Evolutionary conservation across 1,284 basidiomycete species (phyloP).

Genomic region (Apiotrichum montevideense): DNA sequence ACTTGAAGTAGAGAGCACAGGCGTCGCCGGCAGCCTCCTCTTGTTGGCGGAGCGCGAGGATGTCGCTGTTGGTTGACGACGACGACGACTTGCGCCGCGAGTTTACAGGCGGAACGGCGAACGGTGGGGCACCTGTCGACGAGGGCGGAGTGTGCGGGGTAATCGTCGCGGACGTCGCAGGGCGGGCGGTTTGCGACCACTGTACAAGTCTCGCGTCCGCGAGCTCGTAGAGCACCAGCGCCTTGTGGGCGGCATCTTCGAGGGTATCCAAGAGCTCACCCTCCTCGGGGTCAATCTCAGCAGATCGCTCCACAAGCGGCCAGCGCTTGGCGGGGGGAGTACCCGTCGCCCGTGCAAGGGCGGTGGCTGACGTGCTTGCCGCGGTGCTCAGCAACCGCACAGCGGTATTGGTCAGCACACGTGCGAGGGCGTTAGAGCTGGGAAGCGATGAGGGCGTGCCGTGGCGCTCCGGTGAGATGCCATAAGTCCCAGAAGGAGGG

Average conservation of each 20-base stretch:
- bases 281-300: constrained; percentile 62
- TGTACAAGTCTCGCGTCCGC: constrained; percentile 86
- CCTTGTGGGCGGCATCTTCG: constrained; percentile 91
- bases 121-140: constrained; percentile 21
- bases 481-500: constrained; percentile 24
- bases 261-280: constrained; percentile 67
- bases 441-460: constrained; percentile 34
- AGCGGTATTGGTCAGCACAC: constrained; percentile 81
- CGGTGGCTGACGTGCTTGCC: constrained; percentile 41
- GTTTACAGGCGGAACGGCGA: constrained; percentile 10
- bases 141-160: constrained; percentile 4
- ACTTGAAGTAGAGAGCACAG: constrained; percentile 85
- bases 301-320: constrained; percentile 29
- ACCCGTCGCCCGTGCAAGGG: constrained; percentile 38
- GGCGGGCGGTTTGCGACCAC: constrained; percentile 17
- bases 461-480: constrained; percentile 14
- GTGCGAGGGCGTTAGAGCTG: constrained; percentile 62
- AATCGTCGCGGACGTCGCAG: constrained; percentile 8
- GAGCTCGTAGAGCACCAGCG: constrained; percentile 84
- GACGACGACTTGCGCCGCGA: constrained; percentile 24
- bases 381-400: constrained; percentile 77
- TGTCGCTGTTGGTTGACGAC: constrained; percentile 31
- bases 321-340: constrained; percentile 21
- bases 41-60: constrained; percentile 61
- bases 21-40: constrained; percentile 70